These are phyloP conservation scores for Suhomyces taliae DNA, from an alignment of 1,139 yeast genomes.

Conservation along the genomic window DNA sequence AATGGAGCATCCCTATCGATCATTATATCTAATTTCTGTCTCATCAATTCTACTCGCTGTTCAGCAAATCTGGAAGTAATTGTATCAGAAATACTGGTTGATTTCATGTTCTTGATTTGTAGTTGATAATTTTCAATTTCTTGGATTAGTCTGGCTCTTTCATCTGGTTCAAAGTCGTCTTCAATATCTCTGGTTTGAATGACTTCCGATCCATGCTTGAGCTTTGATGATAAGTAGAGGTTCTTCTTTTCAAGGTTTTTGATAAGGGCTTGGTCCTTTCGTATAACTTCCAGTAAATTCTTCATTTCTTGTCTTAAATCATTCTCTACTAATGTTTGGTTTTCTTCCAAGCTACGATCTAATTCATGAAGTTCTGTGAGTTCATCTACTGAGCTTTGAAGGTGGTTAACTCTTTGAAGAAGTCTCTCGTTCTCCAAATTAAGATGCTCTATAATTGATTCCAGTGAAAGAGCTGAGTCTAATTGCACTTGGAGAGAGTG, in stretches of 20 bases:
- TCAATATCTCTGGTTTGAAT: not conserved
- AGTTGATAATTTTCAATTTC: conserved; percentile 19
- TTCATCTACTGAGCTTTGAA: conserved; percentile 51
- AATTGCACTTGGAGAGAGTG: conserved; percentile 45
- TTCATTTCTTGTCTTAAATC: conserved; percentile 51
- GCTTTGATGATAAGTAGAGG: conserved; percentile 23
- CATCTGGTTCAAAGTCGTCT: not conserved
- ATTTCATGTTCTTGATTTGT: conserved; percentile 16
- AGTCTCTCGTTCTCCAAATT: conserved; percentile 55
- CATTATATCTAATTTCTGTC: not conserved
- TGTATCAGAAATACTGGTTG: conserved; percentile 13
- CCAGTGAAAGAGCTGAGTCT: conserved; percentile 45
- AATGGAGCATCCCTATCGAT: not conserved
- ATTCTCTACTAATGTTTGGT: conserved; percentile 54
- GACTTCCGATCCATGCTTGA: conserved; percentile 3
- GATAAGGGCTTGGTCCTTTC: conserved; percentile 27
- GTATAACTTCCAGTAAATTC: conserved; percentile 27
- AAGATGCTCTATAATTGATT: conserved; percentile 53
- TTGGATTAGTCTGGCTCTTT: conserved; percentile 1
- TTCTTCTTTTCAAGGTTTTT: conserved; percentile 34
- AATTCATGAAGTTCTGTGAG: conserved; percentile 59
- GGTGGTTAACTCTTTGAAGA: conserved; percentile 33
- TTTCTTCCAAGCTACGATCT: conserved; percentile 63
- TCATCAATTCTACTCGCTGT: conserved; percentile 5
- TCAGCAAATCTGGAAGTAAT: conserved; percentile 12